These are phyloP conservation scores for Coccomyxa sp. DNA, from an alignment of 139 green algal genomes.

Conservation along the genomic window DNA sequence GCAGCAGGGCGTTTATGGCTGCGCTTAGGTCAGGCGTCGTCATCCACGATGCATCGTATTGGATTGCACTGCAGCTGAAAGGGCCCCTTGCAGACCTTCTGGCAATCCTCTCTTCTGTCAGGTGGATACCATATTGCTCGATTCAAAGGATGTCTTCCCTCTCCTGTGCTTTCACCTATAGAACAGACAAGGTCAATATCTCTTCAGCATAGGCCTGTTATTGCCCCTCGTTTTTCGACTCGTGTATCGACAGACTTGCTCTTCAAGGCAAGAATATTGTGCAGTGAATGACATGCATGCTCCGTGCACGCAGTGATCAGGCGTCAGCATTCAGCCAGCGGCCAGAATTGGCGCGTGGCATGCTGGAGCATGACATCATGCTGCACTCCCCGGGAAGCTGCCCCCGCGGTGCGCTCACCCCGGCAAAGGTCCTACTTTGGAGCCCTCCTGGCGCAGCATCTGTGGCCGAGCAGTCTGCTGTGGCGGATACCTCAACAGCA, in stretches of 20 bases:
- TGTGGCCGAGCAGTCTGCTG: no score
- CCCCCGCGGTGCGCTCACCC: no score
- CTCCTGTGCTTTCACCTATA: not conserved
- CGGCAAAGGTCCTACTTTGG: no score
- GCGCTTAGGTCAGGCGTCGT: constrained; percentile 18
- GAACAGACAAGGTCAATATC: not conserved
- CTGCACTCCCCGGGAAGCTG: no score
- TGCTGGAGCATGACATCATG: no score
- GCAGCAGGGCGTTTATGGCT: constrained; percentile 49
- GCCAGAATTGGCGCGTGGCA: no score
- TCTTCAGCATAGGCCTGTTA: not conserved
- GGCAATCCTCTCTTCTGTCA: not conserved
- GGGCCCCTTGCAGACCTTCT: constrained; percentile 25
- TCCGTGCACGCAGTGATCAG: no score
- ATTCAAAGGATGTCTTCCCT: no score
- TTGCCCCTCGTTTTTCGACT: not conserved
- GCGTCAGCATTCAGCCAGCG: no score
- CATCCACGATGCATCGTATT: constrained; percentile 63
- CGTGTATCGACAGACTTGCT: not conserved
- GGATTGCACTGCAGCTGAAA: constrained; percentile 45
- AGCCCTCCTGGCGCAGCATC: no score
- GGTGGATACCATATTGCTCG: not conserved
- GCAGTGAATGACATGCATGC: no score
- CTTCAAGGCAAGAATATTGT: not conserved
- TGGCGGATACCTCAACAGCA: no score